Conservation (phyloP, 495 filamentous ascomycete species). For the Astrocystis sublimbata region DNA sequence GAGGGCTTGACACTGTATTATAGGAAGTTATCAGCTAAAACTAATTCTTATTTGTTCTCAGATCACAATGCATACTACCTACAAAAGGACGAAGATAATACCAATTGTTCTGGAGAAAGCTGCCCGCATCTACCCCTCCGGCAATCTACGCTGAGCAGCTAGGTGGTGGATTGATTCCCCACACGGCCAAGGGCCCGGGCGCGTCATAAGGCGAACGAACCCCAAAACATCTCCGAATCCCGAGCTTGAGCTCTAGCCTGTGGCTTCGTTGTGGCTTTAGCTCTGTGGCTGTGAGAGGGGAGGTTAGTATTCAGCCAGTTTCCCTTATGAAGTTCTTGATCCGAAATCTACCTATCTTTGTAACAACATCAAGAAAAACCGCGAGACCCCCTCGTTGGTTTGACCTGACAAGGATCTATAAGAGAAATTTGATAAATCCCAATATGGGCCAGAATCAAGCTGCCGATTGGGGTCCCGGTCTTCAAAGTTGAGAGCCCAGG, state of each 20-base stretch:
- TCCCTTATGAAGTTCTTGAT: no score
- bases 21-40: neutral
- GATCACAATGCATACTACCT: neutral
- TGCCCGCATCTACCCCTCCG: neutral
- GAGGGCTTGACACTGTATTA: neutral
- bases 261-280: no score
- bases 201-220: neutral
- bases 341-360: no score
- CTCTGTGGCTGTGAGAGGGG: neutral
- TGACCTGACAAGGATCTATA: no score
- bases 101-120: neutral
- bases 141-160: neutral
- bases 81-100: neutral
- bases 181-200: conserved; percentile 2
- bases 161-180: conserved; percentile 3
- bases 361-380: no score
- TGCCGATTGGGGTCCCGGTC: no score
- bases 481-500: no score
- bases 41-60: no score
- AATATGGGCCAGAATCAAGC: no score
- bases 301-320: no score
- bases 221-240: conserved; percentile 19
- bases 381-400: no score
- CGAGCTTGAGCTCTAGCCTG: neutral
- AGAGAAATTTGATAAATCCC: no score